These are phyloP conservation scores for Pyrus hybrid DNA, from an alignment of 331 rosid species.

Conservation along the genomic window DNA sequence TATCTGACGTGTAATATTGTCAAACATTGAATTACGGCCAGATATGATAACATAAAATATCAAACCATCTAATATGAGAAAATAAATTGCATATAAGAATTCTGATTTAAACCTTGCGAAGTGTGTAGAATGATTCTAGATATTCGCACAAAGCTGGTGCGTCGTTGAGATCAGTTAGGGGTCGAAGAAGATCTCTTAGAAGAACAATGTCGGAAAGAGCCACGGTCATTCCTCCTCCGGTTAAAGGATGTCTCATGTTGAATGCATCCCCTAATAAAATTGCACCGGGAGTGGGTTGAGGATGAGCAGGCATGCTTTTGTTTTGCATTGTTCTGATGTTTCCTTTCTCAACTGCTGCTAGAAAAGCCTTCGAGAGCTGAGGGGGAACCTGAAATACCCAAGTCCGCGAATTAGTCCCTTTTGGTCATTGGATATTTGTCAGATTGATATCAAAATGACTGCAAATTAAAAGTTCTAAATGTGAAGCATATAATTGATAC, in stretches of 20 bases:
- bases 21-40: not conserved
- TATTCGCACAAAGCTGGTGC: not conserved
- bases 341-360: constrained; percentile 38
- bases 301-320: constrained; percentile 62
- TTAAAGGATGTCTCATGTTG: no score
- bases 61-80: not conserved
- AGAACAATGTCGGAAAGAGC: not conserved
- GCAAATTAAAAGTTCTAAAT: not conserved
- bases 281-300: constrained; percentile 8
- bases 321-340: constrained; percentile 69
- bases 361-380: constrained; percentile 24
- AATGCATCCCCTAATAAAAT: constrained; percentile 21
- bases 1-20: not conserved
- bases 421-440: no score
- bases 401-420: not conserved
- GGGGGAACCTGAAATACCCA: constrained; percentile 48
- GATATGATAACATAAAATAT: not conserved
- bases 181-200: not conserved
- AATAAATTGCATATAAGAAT: no score
- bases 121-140: constrained; percentile 50
- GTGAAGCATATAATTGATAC: constrained; percentile 20
- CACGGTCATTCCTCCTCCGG: not conserved
- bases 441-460: not conserved
- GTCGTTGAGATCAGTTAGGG: no score
- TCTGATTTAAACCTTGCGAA: constrained; percentile 37